Conservation (phyloP, 2,329 filamentous ascomycete genomes). For the Penicillium sp. region DNA sequence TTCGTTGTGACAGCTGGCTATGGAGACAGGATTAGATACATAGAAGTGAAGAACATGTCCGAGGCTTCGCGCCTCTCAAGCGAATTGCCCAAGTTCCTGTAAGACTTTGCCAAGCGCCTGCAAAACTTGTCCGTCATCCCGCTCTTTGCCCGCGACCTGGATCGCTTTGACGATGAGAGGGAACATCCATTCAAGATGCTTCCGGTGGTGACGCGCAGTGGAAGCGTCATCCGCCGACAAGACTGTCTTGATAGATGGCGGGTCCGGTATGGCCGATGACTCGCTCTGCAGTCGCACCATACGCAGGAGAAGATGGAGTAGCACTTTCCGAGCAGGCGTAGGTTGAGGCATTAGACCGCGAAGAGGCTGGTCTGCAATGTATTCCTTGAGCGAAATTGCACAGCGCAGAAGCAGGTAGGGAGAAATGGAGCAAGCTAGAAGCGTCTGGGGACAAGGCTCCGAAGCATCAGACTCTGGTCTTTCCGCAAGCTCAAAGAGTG, state of each 20-base stretch:
- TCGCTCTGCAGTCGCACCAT: constrained; percentile 72
- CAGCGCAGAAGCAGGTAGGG: constrained; percentile 82
- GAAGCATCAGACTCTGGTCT: constrained; percentile 49
- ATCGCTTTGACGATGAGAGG: constrained; percentile 60
- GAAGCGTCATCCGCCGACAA: constrained; percentile 48
- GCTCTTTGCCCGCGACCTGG: constrained; percentile 46
- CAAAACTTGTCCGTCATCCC: constrained; percentile 43
- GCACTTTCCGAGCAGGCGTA: constrained; percentile 74
- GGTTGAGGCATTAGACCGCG: constrained; percentile 89
- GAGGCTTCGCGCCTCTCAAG: background rate
- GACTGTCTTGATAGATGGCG: constrained; percentile 26
- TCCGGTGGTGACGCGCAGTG: constrained; percentile 59
- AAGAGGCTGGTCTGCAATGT: constrained; percentile 88
- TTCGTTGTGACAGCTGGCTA: background rate
- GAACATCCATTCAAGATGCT: constrained; percentile 80
- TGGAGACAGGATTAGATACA: constrained; percentile 11
- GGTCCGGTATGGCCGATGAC: constrained; percentile 66
- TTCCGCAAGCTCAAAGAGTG: constrained; percentile 72
- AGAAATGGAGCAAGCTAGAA: constrained; percentile 74
- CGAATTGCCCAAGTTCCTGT: constrained; percentile 58
- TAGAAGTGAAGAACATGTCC: constrained; percentile 2
- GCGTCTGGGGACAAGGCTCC: constrained; percentile 50
- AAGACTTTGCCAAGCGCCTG: constrained; percentile 63
- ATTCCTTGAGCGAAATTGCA: constrained; percentile 78
- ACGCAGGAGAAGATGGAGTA: constrained; percentile 70